Evolutionary conservation across 2,329 filamentous ascomycete genomes (phyloP), one percentile per base, ranked within the genome.

Genomic region (Ophiocordyceps polyrhachis-furcata): DNA sequence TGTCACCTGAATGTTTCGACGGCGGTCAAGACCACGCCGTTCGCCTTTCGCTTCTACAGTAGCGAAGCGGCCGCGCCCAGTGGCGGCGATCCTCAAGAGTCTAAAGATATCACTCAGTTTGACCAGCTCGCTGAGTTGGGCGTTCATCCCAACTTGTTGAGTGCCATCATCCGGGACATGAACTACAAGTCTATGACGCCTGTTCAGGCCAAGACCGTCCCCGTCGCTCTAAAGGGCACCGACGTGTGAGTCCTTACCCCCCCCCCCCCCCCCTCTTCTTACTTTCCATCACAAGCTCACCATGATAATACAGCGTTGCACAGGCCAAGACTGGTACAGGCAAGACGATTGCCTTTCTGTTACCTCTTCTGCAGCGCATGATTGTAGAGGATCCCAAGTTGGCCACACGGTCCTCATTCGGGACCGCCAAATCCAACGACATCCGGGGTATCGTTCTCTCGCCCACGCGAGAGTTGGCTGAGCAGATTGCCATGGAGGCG

Each of bases 321-420:
- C 91, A 96, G 67, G 91, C 91, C 48, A 94, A 85, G 65, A 98
- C 91, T 9, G 91, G 91, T 58, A 96, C 91, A 4, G 91, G 91
- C 58, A 98, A 98, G 67, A 98, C 91, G 0, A 67, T 96, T 46
- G 91, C 85, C 32, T 98, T 96, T 68, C 71, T 98, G 21, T 65
- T 96, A 7, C 91, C 91, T 43, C 69, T 87, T 8, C 66, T 96
- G 44, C 85, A 95, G 59, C 79, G 79, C 48, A 83, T 94, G 56
- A 67, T 93, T 48, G 60, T 64, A 19, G 64, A 70, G 48, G 75
- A 85, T 50, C 75, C 78, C 1, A 61, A 65, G 0, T 70, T 93
- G 31, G 76, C 72, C 44, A 59, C 66, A 35, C 67, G 58, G 48
- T 51, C 54, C 11, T 56, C 62, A 43, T 54, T 53, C 15, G 53